Percentiles rank a stretch among this genome's conserved stretches.
Evolutionary conservation across 73 alveolate genomes (phyloP).

Genomic region (Stentor coeruleus): DNA sequence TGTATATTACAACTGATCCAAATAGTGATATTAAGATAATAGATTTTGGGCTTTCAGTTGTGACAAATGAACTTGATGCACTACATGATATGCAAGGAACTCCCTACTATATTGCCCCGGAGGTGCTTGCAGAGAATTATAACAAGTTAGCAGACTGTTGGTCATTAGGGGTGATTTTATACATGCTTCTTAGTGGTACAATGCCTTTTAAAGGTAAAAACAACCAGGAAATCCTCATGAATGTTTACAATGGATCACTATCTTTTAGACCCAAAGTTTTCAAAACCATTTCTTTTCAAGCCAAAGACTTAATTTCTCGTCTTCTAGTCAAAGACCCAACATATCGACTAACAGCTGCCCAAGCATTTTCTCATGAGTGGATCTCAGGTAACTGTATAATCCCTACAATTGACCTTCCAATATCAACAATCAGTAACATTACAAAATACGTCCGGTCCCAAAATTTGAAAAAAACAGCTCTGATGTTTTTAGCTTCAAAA

Average conservation of each 20-base stretch:
- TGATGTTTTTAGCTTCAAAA: constrained; percentile 53
- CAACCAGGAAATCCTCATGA: constrained; percentile 47
- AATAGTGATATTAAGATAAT: constrained; percentile 43
- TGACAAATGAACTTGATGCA: constrained; percentile 32
- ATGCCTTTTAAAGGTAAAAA: constrained; percentile 68
- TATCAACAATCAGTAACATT: constrained; percentile 22
- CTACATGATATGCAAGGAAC: constrained; percentile 46
- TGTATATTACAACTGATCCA: constrained; percentile 42
- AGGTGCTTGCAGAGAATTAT: constrained; percentile 42
- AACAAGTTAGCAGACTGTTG: constrained; percentile 57
- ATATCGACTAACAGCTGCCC: constrained; percentile 52
- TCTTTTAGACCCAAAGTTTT: constrained; percentile 37
- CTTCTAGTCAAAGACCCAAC: constrained; percentile 45
- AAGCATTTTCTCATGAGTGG: constrained; percentile 53
- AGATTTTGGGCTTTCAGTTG: constrained; percentile 61
- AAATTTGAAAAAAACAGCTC: constrained; percentile 39
- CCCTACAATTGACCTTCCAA: constrained; percentile 28
- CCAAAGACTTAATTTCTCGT: constrained; percentile 47
- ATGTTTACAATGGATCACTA: constrained; percentile 31
- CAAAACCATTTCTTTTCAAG: constrained; percentile 39
- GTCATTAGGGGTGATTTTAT: constrained; percentile 68
- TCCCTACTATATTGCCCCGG: constrained; percentile 71
- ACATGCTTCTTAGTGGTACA: constrained; percentile 54
- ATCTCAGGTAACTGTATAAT: constrained; percentile 27
- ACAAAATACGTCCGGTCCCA: not conserved